phyloP scores from a whole-genome alignment of 805 yeast genomes.

The Candida stauntonica region DNA sequence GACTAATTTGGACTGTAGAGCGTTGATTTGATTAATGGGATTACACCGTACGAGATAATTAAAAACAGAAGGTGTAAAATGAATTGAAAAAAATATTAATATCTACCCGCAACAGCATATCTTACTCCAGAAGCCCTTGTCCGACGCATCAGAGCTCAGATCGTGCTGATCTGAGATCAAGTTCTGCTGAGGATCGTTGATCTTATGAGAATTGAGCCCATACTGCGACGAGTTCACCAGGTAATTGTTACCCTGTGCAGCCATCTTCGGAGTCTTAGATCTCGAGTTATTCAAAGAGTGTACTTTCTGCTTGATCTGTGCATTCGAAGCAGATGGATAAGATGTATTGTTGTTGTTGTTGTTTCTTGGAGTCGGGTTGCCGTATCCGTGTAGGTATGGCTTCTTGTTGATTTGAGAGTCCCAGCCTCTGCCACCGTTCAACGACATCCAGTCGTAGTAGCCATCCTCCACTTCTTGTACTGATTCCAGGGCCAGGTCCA shows the following conservation, averaged over 20 bases:
- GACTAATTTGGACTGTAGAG: no score
- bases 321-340: slow-evolving; percentile 6
- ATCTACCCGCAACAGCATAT: slow-evolving; percentile 26
- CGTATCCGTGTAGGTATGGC: slow-evolving; percentile 93
- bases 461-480: slow-evolving; percentile 74
- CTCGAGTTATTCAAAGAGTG: slow-evolving; percentile 27
- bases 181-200: slow-evolving; percentile 24
- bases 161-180: slow-evolving; percentile 24
- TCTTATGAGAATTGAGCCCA: no score
- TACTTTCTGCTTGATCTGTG: slow-evolving; percentile 24
- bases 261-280: slow-evolving; percentile 25
- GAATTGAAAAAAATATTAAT: not conserved
- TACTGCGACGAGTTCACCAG: slow-evolving; percentile 26
- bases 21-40: no score
- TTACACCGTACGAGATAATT: no score
- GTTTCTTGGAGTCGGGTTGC: slow-evolving; percentile 76
- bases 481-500: slow-evolving; percentile 73
- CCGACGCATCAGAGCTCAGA: slow-evolving; percentile 18
- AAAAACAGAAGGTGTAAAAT: no score
- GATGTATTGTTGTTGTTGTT: slow-evolving; percentile 20
- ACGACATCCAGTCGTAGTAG: slow-evolving; percentile 96
- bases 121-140: slow-evolving; percentile 26
- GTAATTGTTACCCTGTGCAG: slow-evolving; percentile 18
- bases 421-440: slow-evolving; percentile 96
- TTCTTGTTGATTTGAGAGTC: slow-evolving; percentile 84